Evolutionary conservation across 306 rosid genomes (phyloP).

Genomic region (Amphicarpaea edgeworthii): DNA sequence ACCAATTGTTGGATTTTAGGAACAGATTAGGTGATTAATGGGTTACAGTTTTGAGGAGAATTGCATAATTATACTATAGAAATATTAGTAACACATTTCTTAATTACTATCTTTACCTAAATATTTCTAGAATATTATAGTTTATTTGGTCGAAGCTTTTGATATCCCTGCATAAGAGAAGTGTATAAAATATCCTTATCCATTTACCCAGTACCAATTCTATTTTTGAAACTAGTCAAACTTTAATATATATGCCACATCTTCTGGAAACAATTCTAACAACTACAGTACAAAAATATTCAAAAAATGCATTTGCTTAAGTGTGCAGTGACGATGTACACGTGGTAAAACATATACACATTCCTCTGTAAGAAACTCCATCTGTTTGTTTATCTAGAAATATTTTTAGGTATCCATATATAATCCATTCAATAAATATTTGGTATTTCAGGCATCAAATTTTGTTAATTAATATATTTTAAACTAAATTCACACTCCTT

Average conservation of each 20-base stretch:
- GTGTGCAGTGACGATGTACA: no score
- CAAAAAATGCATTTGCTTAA: no score
- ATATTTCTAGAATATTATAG: background rate
- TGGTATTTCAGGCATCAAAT: background rate
- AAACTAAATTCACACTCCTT: background rate
- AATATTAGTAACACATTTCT: no score
- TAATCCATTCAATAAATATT: background rate
- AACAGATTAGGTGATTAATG: no score
- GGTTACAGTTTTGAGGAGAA: no score
- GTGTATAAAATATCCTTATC: background rate
- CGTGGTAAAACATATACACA: no score
- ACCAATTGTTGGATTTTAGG: no score
- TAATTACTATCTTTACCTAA: no score
- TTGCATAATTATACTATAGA: no score
- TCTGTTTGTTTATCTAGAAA: background rate
- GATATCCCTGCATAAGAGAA: background rate
- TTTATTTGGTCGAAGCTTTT: background rate
- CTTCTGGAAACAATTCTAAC: background rate
- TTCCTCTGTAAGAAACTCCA: background rate
- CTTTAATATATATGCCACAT: background rate
- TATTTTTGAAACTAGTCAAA: background rate
- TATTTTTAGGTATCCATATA: background rate
- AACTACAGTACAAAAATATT: background rate
- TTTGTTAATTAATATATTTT: background rate
- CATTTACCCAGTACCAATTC: background rate